phyloP scores from a whole-genome alignment of 768 basidiomycete genomes.

The Leccinum variicolor region DNA sequence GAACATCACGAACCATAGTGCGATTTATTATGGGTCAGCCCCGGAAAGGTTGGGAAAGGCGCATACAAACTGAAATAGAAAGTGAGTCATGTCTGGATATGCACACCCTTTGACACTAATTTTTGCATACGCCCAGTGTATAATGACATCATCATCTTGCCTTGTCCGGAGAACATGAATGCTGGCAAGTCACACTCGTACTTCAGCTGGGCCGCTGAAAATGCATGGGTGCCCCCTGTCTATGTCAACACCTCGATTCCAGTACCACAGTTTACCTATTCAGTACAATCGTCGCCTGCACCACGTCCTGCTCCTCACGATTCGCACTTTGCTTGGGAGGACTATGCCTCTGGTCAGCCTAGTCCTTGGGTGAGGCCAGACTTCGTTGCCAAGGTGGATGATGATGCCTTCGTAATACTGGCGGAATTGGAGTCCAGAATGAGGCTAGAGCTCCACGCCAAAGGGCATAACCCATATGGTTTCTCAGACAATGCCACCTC shows the following conservation, averaged over 20 bases:
- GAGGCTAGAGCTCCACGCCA: conserved; percentile 65
- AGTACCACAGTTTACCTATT: conserved; percentile 59
- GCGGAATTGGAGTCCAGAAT: conserved; percentile 91
- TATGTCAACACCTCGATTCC: conserved; percentile 47
- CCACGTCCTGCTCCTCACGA: conserved; percentile 72
- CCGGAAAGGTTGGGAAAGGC: conserved; percentile 70
- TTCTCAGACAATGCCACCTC: conserved; percentile 9
- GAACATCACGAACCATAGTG: conserved; percentile 81
- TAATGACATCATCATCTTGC: conserved; percentile 83
- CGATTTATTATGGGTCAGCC: conserved; percentile 90
- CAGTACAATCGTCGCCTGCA: conserved; percentile 50
- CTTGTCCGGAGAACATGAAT: conserved; percentile 94
- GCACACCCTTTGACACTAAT: not conserved
- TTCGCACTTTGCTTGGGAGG: conserved; percentile 53
- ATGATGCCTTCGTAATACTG: conserved; percentile 93
- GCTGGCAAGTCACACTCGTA: conserved; percentile 87
- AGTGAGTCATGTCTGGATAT: conserved; percentile 47
- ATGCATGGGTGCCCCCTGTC: conserved; percentile 87
- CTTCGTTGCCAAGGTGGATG: conserved; percentile 91
- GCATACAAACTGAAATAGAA: conserved; percentile 86
- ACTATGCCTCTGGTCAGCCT: conserved; percentile 40
- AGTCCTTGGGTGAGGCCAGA: conserved; percentile 82
- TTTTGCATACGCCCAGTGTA: conserved; percentile 49
- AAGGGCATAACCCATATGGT: conserved; percentile 27
- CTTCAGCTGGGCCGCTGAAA: conserved; percentile 89